Evolutionary conservation across 495 filamentous ascomycete genomes (phyloP), one percentile per base, ranked within the genome.

Genomic region (Achaetomiella virescens): DNA sequence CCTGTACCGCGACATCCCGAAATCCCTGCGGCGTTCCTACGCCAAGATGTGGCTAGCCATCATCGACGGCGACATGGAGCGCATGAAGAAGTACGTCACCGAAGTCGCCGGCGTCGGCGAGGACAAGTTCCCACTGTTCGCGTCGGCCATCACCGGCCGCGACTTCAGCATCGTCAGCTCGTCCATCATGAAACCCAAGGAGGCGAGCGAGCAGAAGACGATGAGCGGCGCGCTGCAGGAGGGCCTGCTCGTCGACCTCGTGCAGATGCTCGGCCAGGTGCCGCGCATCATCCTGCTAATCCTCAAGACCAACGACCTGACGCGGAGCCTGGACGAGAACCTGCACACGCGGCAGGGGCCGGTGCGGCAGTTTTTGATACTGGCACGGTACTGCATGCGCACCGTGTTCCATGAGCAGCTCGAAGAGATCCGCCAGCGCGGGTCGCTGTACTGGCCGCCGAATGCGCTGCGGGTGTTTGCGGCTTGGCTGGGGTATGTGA

Each of bases 1-100:
- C 1, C 76, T 99, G 3, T 99, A 99, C 71, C 87, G 95, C 38
- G 89, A 91, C 63, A 97, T 99, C 58, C 89, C 91, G 11, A 74
- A 77, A 25, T 71, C 84, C 7, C 71, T 96, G 3, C 85, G 89
- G 48, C 82, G 90, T 10, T 87, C 85, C 45, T 99, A 99, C 67
- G 95, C 95, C 38, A 96, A 97, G 72, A 83, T 99, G 62, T 99
- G 95, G 95, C 81, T 99, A 1, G 90, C 95, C 1, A 88, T 99
- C 15, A 87, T 99, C 50, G 88, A 97, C 58, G 84, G 85, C 0
- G 87, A 97, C 57, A 84, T 95, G 65, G 70, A 77, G 2, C 75
- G 75, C 18, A 97, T 97, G 92, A 86, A 90, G 54, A 84, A 87
- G 57, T 95, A 95, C 67, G 88, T 91, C 1, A 75, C 84, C 59